Conservation (phyloP, 2,329 filamentous ascomycete species). For the Coniochaeta sp. region DNA sequence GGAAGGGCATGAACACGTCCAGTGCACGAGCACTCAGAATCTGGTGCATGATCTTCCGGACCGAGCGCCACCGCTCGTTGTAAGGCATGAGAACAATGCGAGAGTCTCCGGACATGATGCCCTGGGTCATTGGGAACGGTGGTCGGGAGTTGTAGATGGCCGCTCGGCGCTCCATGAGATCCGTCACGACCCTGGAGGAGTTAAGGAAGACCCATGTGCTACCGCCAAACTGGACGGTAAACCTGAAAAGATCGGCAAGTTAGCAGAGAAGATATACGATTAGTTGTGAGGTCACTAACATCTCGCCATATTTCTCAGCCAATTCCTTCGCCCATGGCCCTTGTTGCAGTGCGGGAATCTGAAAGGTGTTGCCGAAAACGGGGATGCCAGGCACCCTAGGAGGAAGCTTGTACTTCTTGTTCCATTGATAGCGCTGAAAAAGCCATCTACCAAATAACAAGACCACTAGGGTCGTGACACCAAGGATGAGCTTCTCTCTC, state of each 20-base stretch:
- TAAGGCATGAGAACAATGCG: slow-evolving; percentile 24
- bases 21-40: slow-evolving; percentile 19
- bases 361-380: neutral
- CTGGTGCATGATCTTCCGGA: slow-evolving; percentile 23
- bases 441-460: too few species aligned
- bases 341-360: neutral
- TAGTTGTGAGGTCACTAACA: neutral
- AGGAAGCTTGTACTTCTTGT: neutral
- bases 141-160: slow-evolving; percentile 14
- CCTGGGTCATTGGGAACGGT: slow-evolving; percentile 13
- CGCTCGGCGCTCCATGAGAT: slow-evolving; percentile 30
- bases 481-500: too few species aligned
- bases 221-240: slow-evolving; percentile 14
- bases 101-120: slow-evolving; percentile 18
- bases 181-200: slow-evolving; percentile 26
- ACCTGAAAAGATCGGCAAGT: too few species aligned
- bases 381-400: neutral
- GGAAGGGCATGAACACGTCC: slow-evolving; percentile 19
- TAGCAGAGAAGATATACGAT: neutral
- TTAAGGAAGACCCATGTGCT: slow-evolving; percentile 37
- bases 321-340: neutral
- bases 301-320: neutral
- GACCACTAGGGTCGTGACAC: too few species aligned
- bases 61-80: slow-evolving; percentile 17
- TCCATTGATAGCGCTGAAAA: too few species aligned